phyloP scores from a whole-genome alignment of 371 early-diverging fungal species.

The Rhizoclosmatium hyalinum region DNA sequence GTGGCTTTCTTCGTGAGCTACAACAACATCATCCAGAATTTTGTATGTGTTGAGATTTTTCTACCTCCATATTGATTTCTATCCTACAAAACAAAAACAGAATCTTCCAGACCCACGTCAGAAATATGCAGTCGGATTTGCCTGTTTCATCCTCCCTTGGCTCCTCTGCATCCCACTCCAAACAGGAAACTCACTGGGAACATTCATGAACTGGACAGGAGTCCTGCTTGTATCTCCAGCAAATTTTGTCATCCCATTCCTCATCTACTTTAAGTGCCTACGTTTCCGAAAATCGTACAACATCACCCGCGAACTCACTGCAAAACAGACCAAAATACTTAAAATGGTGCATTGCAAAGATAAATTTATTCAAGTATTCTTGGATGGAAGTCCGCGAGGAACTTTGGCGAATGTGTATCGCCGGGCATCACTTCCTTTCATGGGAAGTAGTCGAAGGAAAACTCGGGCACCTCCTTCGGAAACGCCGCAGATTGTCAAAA shows the following conservation, averaged over 20 bases:
- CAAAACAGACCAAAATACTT: slow-evolving; percentile 44
- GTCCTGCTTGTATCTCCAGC: slow-evolving; percentile 65
- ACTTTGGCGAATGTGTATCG: background rate
- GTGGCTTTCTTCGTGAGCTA: slow-evolving; percentile 76
- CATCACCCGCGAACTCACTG: slow-evolving; percentile 36
- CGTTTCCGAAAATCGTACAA: slow-evolving; percentile 50
- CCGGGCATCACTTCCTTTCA: background rate
- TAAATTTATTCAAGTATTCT: background rate
- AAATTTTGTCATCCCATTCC: slow-evolving; percentile 77
- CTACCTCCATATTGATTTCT: slow-evolving; percentile 76
- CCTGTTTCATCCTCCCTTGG: slow-evolving; percentile 75
- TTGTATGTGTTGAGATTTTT: slow-evolving; percentile 60
- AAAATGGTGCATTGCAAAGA: slow-evolving; percentile 33
- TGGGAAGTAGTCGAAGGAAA: background rate
- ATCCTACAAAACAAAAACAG: slow-evolving; percentile 70
- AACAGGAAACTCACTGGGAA: slow-evolving; percentile 49
- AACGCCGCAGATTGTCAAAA: background rate
- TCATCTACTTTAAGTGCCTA: slow-evolving; percentile 68
- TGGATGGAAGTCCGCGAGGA: background rate
- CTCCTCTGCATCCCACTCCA: slow-evolving; percentile 55
- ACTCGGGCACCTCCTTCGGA: background rate
- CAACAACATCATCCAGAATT: slow-evolving; percentile 70
- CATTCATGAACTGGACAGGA: slow-evolving; percentile 61
- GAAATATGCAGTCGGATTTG: slow-evolving; percentile 50
- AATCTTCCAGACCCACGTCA: slow-evolving; percentile 51